phyloP scores from a whole-genome alignment of 345 rosid genomes.

The Abelmoschus esculentus region DNA sequence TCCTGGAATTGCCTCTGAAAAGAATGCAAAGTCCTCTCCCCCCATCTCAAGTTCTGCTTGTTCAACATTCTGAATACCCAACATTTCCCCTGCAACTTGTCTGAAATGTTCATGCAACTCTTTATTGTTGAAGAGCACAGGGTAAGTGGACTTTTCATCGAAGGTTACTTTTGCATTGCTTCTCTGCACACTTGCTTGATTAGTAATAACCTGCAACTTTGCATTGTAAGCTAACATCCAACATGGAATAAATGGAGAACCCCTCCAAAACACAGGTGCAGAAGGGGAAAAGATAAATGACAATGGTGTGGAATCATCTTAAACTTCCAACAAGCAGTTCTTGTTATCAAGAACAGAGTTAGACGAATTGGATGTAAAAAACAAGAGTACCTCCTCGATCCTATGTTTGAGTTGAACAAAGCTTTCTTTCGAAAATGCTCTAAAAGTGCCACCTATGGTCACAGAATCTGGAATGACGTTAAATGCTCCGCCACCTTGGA shows the following conservation, averaged over 20 bases:
- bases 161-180: constrained; percentile 56
- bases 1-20: constrained; percentile 53
- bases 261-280: too few relatives aligned
- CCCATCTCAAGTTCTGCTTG: constrained; percentile 42
- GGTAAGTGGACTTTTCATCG: constrained; percentile 26
- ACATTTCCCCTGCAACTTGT: constrained; percentile 34
- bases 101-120: constrained; percentile 39
- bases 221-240: neutral
- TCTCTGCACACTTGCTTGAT: constrained; percentile 61
- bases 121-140: constrained; percentile 41
- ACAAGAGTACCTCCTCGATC: constrained; percentile 55
- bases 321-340: constrained; percentile 2
- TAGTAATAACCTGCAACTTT: constrained; percentile 44
- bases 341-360: neutral
- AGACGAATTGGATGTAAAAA: neutral
- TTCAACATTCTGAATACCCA: constrained; percentile 32
- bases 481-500: too few relatives aligned
- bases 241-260: neutral
- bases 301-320: neutral
- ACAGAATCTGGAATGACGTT: too few relatives aligned
- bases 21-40: constrained; percentile 69
- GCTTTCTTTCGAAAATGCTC: constrained; percentile 55
- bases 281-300: too few relatives aligned
- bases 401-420: constrained; percentile 46
- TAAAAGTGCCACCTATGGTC: constrained; percentile 12